These are phyloP conservation scores for Phytopythium litorale DNA, from an alignment of 352 stramenopile species.

Conservation along the genomic window DNA sequence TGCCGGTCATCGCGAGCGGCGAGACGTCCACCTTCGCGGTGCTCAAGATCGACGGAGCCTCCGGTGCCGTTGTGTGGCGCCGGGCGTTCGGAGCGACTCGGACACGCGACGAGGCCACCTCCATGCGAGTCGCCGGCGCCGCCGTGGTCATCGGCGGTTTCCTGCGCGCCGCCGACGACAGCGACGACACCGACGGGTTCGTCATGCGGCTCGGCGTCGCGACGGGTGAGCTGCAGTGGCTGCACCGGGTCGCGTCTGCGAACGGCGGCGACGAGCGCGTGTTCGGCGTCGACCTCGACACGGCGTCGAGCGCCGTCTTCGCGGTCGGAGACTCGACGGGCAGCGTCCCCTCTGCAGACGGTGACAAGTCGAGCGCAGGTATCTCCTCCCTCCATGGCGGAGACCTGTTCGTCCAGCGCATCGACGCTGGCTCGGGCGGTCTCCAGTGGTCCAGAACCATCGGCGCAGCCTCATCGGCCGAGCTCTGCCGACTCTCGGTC, in stretches of 20 bases:
- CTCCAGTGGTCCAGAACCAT: conserved; percentile 15
- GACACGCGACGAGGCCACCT: conserved; percentile 1
- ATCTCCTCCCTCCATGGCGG: background rate
- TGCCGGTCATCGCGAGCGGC: background rate
- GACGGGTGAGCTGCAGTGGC: conserved; percentile 9
- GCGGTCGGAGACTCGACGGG: conserved; percentile 24
- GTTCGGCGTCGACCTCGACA: conserved; percentile 16
- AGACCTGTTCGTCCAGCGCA: conserved; percentile 20
- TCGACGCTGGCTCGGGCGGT: conserved; percentile 13
- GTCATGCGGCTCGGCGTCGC: conserved; percentile 12
- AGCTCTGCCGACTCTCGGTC: background rate
- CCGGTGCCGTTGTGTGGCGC: conserved; percentile 5
- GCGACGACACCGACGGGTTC: conserved; percentile 9
- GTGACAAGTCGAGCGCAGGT: background rate
- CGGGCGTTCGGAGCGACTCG: conserved; percentile 1
- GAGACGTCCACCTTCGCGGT: background rate
- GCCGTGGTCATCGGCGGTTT: conserved; percentile 6
- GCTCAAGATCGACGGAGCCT: conserved; percentile 2
- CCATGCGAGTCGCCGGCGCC: background rate
- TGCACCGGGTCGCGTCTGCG: conserved; percentile 1
- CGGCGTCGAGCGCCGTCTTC: conserved; percentile 4
- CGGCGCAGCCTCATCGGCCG: background rate
- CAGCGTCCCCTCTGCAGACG: conserved; percentile 1
- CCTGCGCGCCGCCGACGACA: background rate
- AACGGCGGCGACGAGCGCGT: conserved; percentile 13